A percentile compares a stretch with the other conserved stretches of the same genome.
phyloP scores from a whole-genome alignment of 106 monocot species.

The Dendrobium catenatum region DNA sequence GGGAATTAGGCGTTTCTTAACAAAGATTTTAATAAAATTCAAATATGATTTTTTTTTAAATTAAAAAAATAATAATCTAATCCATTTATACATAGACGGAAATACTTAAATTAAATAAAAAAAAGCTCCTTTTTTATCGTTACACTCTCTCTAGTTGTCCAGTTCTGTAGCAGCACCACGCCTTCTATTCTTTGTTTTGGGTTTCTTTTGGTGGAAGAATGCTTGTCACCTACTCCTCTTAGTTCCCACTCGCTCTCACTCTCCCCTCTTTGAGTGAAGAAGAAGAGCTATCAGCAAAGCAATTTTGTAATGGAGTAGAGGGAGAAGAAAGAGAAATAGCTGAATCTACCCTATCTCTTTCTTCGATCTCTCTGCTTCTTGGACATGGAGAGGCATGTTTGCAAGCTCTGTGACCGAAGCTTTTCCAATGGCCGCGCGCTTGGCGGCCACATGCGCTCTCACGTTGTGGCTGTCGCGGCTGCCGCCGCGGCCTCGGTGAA shows the following conservation, averaged over 20 bases:
- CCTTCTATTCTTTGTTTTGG: not conserved
- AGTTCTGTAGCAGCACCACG: slow-evolving; percentile 3
- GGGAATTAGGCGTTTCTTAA: not conserved
- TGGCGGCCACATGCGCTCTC: slow-evolving; percentile 57
- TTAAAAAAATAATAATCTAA: too few relatives aligned
- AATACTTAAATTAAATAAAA: not conserved
- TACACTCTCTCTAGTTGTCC: not conserved
- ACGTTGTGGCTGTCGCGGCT: slow-evolving; percentile 10
- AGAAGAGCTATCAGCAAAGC: not conserved
- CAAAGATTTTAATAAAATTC: not conserved
- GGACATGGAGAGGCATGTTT: slow-evolving; percentile 29
- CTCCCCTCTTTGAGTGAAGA: not conserved
- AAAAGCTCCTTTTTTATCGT: not conserved
- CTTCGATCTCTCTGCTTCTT: not conserved
- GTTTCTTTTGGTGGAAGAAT: slow-evolving; percentile 9
- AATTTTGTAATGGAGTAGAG: not conserved
- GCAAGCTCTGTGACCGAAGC: slow-evolving; percentile 45
- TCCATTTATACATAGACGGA: too few relatives aligned
- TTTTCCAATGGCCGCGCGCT: slow-evolving; percentile 43
- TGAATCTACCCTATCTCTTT: not conserved
- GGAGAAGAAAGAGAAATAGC: not conserved
- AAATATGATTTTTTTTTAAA: not conserved
- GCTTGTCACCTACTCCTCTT: slow-evolving; percentile 12
- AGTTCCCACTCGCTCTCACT: slow-evolving; percentile 4
- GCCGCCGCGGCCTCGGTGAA: slow-evolving; percentile 3